Evolutionary conservation across 2,329 filamentous ascomycete genomes (phyloP).

Genomic region (Fusarium nodosum): DNA sequence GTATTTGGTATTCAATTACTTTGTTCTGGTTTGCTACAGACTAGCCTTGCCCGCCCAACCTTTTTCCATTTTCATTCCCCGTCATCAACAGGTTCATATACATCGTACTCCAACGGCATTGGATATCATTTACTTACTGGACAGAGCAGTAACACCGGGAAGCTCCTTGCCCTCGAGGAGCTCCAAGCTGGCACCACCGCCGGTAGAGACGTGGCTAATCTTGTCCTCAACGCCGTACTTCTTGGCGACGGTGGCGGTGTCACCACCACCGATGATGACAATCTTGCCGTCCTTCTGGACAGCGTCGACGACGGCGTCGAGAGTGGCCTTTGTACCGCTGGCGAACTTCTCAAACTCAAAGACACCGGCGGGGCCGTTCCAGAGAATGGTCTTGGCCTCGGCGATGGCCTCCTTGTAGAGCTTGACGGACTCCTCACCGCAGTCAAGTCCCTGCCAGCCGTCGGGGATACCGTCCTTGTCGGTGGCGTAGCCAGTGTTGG

Average conservation of each 20-base stretch:
- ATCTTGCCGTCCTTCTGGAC: constrained; percentile 84
- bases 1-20: constrained; percentile 46
- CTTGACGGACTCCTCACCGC: constrained; percentile 88
- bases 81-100: constrained; percentile 50
- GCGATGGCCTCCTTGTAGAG: constrained; percentile 89
- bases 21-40: constrained; percentile 51
- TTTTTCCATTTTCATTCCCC: constrained; percentile 51
- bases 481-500: constrained; percentile 82
- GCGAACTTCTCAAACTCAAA: constrained; percentile 98
- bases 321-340: constrained; percentile 89
- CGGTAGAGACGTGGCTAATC: constrained; percentile 97
- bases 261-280: constrained; percentile 98
- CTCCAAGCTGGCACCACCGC: constrained; percentile 95
- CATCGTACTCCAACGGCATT: constrained; percentile 36
- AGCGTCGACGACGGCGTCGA: constrained; percentile 88
- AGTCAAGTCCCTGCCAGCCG: constrained; percentile 98
- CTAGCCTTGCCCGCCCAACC: constrained; percentile 54
- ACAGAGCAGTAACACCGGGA: constrained; percentile 92
- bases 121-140: constrained; percentile 71
- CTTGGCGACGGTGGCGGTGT: constrained; percentile 96
- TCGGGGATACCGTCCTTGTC: constrained; percentile 93
- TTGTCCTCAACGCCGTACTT: constrained; percentile 98
- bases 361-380: constrained; percentile 97
- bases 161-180: constrained; percentile 98
- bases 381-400: constrained; percentile 95